These are phyloP conservation scores for Komagataella phaffii DNA, from an alignment of 805 yeast genomes.

Conservation along the genomic window DNA sequence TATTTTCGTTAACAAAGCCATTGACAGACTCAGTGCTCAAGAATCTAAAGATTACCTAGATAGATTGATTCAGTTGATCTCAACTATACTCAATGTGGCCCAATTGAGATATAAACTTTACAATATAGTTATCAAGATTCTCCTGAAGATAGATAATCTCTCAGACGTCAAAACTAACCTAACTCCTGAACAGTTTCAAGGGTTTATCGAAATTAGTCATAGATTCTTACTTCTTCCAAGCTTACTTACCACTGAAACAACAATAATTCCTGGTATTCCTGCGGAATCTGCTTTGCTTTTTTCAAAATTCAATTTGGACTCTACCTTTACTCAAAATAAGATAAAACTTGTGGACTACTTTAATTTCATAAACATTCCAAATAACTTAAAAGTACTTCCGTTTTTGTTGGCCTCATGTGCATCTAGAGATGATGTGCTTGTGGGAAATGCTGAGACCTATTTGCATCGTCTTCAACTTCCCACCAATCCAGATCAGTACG, in stretches of 20 bases:
- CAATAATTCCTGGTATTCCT: conserved; percentile 51
- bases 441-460: conserved; percentile 37
- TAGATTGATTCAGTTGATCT: conserved; percentile 28
- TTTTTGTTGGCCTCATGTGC: conserved; percentile 44
- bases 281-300: conserved; percentile 44
- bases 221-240: conserved; percentile 4
- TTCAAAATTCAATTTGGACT: conserved; percentile 51
- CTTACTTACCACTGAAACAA: conserved; percentile 26
- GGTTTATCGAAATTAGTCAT: neutral
- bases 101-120: conserved; percentile 41
- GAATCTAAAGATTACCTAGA: conserved; percentile 33
- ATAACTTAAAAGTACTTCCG: conserved; percentile 19
- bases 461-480: conserved; percentile 38
- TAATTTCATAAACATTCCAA: conserved; percentile 14
- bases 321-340: conserved; percentile 35
- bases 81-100: conserved; percentile 18
- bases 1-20: conserved; percentile 47
- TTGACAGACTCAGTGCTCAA: conserved; percentile 33
- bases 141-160: conserved; percentile 16
- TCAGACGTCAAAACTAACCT: neutral
- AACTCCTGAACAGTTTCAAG: neutral
- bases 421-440: conserved; percentile 42
- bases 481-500: conserved; percentile 31
- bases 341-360: conserved; percentile 23
- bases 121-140: conserved; percentile 36